A percentile compares a stretch with the other conserved stretches of the same genome.
phyloP scores from a whole-genome alignment of 805 yeast species.

The Lipomyces mesembrius region DNA sequence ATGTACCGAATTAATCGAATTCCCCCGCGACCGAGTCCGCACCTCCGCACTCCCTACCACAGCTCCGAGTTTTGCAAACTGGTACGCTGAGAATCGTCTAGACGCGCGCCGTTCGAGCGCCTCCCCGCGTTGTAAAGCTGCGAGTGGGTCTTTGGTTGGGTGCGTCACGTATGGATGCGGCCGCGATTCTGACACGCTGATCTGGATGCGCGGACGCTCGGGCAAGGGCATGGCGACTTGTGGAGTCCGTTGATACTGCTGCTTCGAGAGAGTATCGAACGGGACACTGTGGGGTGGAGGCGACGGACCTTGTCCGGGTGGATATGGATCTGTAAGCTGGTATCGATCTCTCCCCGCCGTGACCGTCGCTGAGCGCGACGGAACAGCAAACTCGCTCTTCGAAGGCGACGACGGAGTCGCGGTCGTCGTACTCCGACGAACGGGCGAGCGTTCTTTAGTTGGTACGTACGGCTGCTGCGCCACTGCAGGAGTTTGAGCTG shows the following conservation, averaged over 20 bases:
- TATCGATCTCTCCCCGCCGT: neutral
- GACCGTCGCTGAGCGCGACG: conserved; percentile 12
- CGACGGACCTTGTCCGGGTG: neutral
- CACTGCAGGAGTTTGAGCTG: neutral
- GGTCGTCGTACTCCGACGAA: neutral
- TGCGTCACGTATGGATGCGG: neutral
- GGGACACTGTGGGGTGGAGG: conserved; percentile 8
- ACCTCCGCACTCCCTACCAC: conserved; percentile 18
- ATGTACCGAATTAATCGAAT: conserved; percentile 11
- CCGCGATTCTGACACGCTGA: neutral
- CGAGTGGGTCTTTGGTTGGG: conserved; percentile 60
- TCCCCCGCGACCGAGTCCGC: conserved; percentile 10
- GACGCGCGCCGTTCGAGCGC: conserved; percentile 91
- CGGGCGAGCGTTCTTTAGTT: conserved; percentile 9
- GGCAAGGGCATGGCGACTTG: conserved; percentile 9
- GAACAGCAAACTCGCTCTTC: neutral
- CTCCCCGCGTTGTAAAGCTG: conserved; percentile 79
- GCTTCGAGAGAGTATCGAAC: conserved; percentile 3
- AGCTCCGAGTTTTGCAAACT: conserved; percentile 67
- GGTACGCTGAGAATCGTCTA: conserved; percentile 90
- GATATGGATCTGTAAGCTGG: conserved; percentile 1
- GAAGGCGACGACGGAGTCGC: neutral
- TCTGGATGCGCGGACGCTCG: conserved; percentile 10
- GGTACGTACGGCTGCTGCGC: conserved; percentile 19
- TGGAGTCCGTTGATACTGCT: conserved; percentile 17